Conservation (phyloP, 495 filamentous ascomycete genomes). For the Immersiella caudata region DNA sequence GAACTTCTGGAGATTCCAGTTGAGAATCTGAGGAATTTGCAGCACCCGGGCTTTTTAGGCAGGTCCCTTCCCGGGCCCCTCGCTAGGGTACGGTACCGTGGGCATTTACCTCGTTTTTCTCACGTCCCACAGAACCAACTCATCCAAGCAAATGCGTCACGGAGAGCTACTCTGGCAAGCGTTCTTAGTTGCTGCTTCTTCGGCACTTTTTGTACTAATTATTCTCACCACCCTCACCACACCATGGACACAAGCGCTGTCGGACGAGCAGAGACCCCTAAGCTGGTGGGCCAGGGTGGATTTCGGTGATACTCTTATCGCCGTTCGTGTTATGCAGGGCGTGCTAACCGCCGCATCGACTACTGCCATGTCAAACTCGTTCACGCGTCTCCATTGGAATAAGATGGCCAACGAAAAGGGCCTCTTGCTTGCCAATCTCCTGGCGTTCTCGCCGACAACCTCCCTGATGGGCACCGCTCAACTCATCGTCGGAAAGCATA, state of each 20-base stretch:
- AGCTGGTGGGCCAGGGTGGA: slow-evolving; percentile 8
- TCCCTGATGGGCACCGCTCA: neutral
- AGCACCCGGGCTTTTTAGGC: too few relatives aligned
- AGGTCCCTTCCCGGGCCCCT: too few relatives aligned
- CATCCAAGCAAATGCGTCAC: neutral
- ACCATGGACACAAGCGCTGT: slow-evolving; percentile 10
- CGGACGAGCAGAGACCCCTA: neutral
- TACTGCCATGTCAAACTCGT: neutral
- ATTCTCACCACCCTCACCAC: slow-evolving; percentile 7
- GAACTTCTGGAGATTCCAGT: too few relatives aligned
- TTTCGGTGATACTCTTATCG: slow-evolving; percentile 10
- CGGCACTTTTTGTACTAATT: slow-evolving; percentile 3
- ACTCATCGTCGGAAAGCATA: neutral
- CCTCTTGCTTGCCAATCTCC: slow-evolving; percentile 1
- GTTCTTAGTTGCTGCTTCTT: slow-evolving; percentile 1
- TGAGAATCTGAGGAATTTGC: too few relatives aligned
- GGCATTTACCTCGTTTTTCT: too few relatives aligned
- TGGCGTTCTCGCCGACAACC: slow-evolving; percentile 2
- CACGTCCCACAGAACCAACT: too few relatives aligned
- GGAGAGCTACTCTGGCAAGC: neutral
- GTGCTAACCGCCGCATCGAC: neutral
- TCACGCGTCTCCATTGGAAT: slow-evolving; percentile 12
- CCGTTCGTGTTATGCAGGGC: slow-evolving; percentile 12
- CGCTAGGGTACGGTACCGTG: too few relatives aligned
- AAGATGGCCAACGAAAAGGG: slow-evolving; percentile 5